Percentiles rank a stretch among this genome's conserved stretches.
These are phyloP conservation scores for Diplodia seriata DNA, from an alignment of 2,329 filamentous ascomycete species.

Conservation along the genomic window DNA sequence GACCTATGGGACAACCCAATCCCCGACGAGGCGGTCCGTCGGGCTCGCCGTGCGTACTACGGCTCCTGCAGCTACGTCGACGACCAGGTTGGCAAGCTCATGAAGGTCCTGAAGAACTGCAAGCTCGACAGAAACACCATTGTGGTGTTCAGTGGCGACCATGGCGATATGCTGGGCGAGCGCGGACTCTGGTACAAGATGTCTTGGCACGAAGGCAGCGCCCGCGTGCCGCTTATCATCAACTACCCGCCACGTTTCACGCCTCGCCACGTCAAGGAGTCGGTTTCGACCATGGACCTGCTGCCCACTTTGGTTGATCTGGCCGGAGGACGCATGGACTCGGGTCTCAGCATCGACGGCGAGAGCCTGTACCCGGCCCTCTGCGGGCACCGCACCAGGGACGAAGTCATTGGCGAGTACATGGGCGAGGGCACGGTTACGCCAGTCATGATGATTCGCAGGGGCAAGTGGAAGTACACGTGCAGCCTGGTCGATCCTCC, in stretches of 20 bases:
- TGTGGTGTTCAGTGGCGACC: slow-evolving; percentile 89
- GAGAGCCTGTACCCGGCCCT: slow-evolving; percentile 81
- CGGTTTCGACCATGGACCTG: slow-evolving; percentile 90
- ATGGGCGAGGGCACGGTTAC: slow-evolving; percentile 90
- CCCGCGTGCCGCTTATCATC: slow-evolving; percentile 85
- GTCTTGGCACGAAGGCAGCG: slow-evolving; percentile 92
- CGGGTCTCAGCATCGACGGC: slow-evolving; percentile 83
- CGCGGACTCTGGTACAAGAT: slow-evolving; percentile 96
- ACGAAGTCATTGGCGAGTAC: slow-evolving; percentile 94
- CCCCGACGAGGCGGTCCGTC: slow-evolving; percentile 83
- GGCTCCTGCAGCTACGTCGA: slow-evolving; percentile 94
- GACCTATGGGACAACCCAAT: slow-evolving; percentile 87
- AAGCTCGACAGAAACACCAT: slow-evolving; percentile 85
- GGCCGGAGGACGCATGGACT: slow-evolving; percentile 72
- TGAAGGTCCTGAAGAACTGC: slow-evolving; percentile 79
- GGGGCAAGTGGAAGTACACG: slow-evolving; percentile 89
- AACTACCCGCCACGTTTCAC: slow-evolving; percentile 78
- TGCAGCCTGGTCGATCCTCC: slow-evolving; percentile 83
- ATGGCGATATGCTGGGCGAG: slow-evolving; percentile 96
- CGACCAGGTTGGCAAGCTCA: slow-evolving; percentile 84
- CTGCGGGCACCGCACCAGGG: slow-evolving; percentile 59
- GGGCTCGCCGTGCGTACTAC: slow-evolving; percentile 87
- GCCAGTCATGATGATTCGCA: slow-evolving; percentile 92
- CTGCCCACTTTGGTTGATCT: slow-evolving; percentile 88
- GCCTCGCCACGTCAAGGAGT: slow-evolving; percentile 78